Evolutionary conservation across 2,329 filamentous ascomycete genomes (phyloP), one percentile per base, ranked within the genome.

Genomic region (Alternaria hordeiaustralica): DNA sequence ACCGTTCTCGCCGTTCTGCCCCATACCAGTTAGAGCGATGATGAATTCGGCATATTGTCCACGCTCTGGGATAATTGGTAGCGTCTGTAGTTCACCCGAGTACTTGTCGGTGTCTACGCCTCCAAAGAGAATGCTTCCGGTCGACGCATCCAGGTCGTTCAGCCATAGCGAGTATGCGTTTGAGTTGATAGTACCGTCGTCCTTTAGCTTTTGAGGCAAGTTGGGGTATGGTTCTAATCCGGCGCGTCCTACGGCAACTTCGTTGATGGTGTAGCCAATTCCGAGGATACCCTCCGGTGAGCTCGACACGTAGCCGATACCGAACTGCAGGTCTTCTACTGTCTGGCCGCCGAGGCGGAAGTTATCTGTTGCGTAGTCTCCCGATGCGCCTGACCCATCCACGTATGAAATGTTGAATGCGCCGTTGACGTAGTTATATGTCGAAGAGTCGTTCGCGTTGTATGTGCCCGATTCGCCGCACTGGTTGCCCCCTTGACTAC

Each of bases 381-480:
- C 94, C 1, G 82, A 78, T 0, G 93, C 92, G 6, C 89, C 88
- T 0, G 92, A 92, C 49, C 92, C 92, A 79, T 97, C 94, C 44
- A 92, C 90, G 70, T 97, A 97, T 2, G 89, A 89, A 67, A 97
- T 97, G 81, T 95, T 94, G 83, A 97, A 97, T 64, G 89, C 85
- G 74, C 87, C 89, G 66, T 89, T 89, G 58, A 97, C 80, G 75
- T 90, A 93, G 33, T 85, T 74, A 79, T 94, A 95, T 3, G 93
- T 92, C 2, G 91, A 93, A 0, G 93, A 97, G 1, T 84, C 80
- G 75, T 92, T 90, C 44, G 91, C 86, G 46, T 81, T 78, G 79
- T 94, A 97, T 1, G 88, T 88, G 13, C 92, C 92, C 1, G 88
- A 86, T 18, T 80, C 81, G 6, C 79, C 72, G 74, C 93, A 96